A percentile compares a stretch with the other conserved stretches of the same genome.
Conservation (phyloP, 2,329 filamentous ascomycete genomes). For the Fonsecaea pugnacius region DNA sequence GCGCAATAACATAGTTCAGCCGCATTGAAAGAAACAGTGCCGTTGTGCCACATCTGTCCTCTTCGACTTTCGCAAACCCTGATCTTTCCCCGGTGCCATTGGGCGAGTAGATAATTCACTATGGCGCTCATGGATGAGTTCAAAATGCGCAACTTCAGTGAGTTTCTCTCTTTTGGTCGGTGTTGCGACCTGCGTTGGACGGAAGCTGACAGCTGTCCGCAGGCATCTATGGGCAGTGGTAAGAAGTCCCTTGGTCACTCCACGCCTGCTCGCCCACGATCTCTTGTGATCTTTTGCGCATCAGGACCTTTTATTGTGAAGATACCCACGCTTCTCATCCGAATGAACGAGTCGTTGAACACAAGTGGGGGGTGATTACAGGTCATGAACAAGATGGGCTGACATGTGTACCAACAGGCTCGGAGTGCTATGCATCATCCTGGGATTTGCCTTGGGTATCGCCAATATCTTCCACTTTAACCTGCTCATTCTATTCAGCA, state of each 20-base stretch:
- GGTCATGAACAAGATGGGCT: slow-evolving; percentile 5
- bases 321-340: neutral
- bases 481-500: slow-evolving; percentile 64
- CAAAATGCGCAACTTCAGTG: slow-evolving; percentile 69
- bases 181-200: slow-evolving; percentile 21
- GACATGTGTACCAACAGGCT: slow-evolving; percentile 41
- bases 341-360: neutral
- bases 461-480: slow-evolving; percentile 69
- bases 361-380: neutral
- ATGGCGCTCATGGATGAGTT: slow-evolving; percentile 68
- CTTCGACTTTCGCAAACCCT: neutral
- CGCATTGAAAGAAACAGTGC: neutral
- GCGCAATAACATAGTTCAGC: neutral
- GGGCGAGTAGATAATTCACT: slow-evolving; percentile 30
- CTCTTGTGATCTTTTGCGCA: neutral
- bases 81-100: neutral
- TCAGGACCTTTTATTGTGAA: neutral
- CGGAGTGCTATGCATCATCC: slow-evolving; percentile 64
- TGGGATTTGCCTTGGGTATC: slow-evolving; percentile 70
- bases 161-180: slow-evolving; percentile 40
- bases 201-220: slow-evolving; percentile 26
- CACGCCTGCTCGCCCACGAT: neutral
- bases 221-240: slow-evolving; percentile 74
- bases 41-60: slow-evolving; percentile 20
- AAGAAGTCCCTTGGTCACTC: slow-evolving; percentile 38